These are phyloP conservation scores for Pseudomonodictys pantanalensis DNA, from an alignment of 495 filamentous ascomycete genomes.

Conservation along the genomic window DNA sequence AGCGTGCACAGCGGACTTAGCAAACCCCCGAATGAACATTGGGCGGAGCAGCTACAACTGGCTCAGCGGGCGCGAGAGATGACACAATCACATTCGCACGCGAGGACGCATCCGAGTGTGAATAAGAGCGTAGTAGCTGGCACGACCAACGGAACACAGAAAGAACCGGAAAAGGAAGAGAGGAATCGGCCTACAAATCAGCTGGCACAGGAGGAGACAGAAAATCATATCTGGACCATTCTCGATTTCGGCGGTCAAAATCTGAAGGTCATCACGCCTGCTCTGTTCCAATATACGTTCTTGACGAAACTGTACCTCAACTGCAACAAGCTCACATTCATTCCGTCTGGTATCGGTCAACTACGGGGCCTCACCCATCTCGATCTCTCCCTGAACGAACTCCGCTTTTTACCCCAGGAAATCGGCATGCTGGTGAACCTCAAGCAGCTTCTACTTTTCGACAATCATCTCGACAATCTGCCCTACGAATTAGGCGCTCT, in stretches of 20 bases:
- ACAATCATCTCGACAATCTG: conserved; percentile 79
- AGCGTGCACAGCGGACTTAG: conserved; percentile 56
- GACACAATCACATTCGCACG: conserved; percentile 64
- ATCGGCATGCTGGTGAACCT: conserved; percentile 93
- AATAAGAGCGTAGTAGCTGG: conserved; percentile 52
- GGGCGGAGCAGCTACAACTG: conserved; percentile 81
- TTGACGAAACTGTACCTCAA: conserved; percentile 86
- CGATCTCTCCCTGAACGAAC: conserved; percentile 82
- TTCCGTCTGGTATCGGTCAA: conserved; percentile 75
- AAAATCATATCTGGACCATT: conserved; percentile 82
- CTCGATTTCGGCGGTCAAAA: conserved; percentile 94
- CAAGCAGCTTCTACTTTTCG: conserved; percentile 74
- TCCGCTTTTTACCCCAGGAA: conserved; percentile 81
- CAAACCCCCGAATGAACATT: conserved; percentile 73
- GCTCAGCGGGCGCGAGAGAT: conserved; percentile 67
- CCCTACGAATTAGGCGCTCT: conserved; percentile 86
- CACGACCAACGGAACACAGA: conserved; percentile 60
- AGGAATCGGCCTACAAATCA: conserved; percentile 58
- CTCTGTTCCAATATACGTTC: conserved; percentile 77
- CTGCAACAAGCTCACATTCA: conserved; percentile 75
- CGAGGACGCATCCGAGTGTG: conserved; percentile 52
- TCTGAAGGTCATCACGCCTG: conserved; percentile 69
- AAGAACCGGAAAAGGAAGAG: conserved; percentile 60
- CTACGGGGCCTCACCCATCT: conserved; percentile 74
- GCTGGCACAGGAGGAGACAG: conserved; percentile 41